Evolutionary conservation across 1,284 basidiomycete species (phyloP).

Genomic region (Fomitopsis palustris): DNA sequence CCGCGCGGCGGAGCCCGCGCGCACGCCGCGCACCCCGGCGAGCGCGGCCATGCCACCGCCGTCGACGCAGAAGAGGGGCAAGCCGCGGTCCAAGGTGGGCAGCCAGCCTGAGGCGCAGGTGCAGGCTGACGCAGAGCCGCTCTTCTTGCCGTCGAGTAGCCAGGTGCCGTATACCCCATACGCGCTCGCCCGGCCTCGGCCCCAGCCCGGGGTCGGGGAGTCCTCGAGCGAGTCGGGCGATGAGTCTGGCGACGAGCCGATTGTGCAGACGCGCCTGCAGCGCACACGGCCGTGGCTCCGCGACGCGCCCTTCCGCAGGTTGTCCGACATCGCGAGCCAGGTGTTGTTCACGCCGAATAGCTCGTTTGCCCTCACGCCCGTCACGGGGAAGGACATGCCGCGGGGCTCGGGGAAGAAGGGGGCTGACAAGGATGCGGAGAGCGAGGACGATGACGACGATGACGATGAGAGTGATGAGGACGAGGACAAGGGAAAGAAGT

Average conservation of each 20-base stretch:
- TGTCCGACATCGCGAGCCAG: constrained; percentile 53
- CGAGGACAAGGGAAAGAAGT: constrained; percentile 19
- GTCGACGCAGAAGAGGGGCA: not conserved
- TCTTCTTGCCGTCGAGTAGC: constrained; percentile 31
- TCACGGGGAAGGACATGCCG: constrained; percentile 24
- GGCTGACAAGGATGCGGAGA: constrained; percentile 32
- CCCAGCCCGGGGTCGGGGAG: constrained; percentile 1
- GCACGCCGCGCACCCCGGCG: not conserved
- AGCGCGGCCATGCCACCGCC: not conserved
- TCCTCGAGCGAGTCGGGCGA: constrained; percentile 32
- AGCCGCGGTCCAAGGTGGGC: not conserved
- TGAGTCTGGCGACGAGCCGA: constrained; percentile 28
- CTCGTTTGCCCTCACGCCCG: constrained; percentile 16
- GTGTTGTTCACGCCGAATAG: constrained; percentile 32
- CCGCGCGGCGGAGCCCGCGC: constrained; percentile 2
- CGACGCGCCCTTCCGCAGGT: constrained; percentile 35
- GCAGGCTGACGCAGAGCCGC: constrained; percentile 14
- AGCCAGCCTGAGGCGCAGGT: not conserved
- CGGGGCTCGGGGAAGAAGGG: constrained; percentile 26
- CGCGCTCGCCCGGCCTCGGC: constrained; percentile 7
- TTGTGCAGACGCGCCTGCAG: constrained; percentile 12
- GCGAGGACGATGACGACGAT: constrained; percentile 31
- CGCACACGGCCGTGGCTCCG: constrained; percentile 20
- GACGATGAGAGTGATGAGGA: constrained; percentile 35
- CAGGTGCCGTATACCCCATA: constrained; percentile 20